These are phyloP conservation scores for Cubamyces lactineus DNA, from an alignment of 768 basidiomycete genomes.

Conservation along the genomic window DNA sequence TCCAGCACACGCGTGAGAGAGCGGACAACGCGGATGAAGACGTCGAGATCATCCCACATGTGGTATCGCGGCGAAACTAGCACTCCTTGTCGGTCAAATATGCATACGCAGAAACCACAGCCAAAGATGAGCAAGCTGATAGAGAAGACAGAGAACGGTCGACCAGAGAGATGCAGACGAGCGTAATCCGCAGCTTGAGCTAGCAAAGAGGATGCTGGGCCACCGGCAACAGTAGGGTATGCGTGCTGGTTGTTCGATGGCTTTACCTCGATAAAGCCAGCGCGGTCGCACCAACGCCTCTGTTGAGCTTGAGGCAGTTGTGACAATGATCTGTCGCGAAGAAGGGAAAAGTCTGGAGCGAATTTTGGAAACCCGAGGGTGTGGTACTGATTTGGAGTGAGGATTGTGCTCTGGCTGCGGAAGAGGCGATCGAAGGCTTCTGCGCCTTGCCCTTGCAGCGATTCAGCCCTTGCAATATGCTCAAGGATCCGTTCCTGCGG, in stretches of 20 bases:
- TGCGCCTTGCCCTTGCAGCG: no score
- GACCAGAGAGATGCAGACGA: slow-evolving; percentile 31
- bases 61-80: slow-evolving; percentile 31
- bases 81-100: slow-evolving; percentile 38
- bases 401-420: background rate
- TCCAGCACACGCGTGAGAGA: slow-evolving; percentile 10
- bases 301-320: no score
- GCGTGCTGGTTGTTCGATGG: background rate
- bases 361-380: background rate
- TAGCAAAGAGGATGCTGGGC: background rate
- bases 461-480: background rate
- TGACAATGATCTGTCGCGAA: background rate
- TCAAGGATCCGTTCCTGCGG: background rate
- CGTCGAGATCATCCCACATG: slow-evolving; percentile 28
- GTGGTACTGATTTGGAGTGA: background rate
- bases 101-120: slow-evolving; percentile 34
- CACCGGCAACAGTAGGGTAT: no score
- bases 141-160: slow-evolving; percentile 37
- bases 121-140: slow-evolving; percentile 37
- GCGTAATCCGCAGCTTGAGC: slow-evolving; percentile 34
- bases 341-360: background rate
- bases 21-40: slow-evolving; percentile 35
- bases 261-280: background rate
- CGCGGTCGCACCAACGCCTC: background rate
- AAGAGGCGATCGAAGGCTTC: background rate